Evolutionary conservation across 1,139 yeast species (phyloP), one percentile per base, ranked within the genome.

Genomic region (Saccharomyces uvarum): DNA sequence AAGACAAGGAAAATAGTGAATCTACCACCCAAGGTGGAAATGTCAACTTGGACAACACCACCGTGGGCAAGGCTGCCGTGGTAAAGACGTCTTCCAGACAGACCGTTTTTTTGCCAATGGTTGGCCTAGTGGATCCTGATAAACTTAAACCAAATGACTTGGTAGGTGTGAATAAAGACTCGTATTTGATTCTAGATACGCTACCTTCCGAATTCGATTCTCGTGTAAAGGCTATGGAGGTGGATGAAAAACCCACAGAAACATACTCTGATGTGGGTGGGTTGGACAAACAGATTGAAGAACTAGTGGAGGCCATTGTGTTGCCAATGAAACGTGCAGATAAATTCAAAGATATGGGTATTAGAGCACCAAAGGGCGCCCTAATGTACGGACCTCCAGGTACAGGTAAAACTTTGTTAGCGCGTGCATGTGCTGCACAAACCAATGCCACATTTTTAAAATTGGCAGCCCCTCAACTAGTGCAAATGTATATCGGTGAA

Each of bases 351-450:
- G 84, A 82, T 55, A 77, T 93, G 72, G 69, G 98, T 53, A 90
- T 93, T 66, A 91, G 88, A 71, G 95, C 99, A 4, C 99, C 99
- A 57, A 93, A 93, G 73, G 99, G 99, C 64, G 99, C 98, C 0
- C 77, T 93, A 57, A 93, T 93, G 99, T 93, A 93, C 71, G 99
- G 99, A 8, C 99, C 99, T 16, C 99, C 99, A 52, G 99, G 99
- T 68, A 93, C 99, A 1, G 99, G 99, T 72, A 93, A 93, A 74
- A 93, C 99, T 1, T 78, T 93, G 60, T 78, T 93, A 62, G 99
- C 99, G 4, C 82, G 99, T 70, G 99, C 99, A 1, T 93, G 99
- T 81, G 99, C 99, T 13, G 99, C 99, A 4, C 98, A 93, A 72
- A 88, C 97, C 0, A 95, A 95, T 58, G 99, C 99, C n/a, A 93